A percentile compares a stretch with the other conserved stretches of the same genome.
Evolutionary conservation across 768 basidiomycete genomes (phyloP).

Genomic region (Boletus tylopilopsis): DNA sequence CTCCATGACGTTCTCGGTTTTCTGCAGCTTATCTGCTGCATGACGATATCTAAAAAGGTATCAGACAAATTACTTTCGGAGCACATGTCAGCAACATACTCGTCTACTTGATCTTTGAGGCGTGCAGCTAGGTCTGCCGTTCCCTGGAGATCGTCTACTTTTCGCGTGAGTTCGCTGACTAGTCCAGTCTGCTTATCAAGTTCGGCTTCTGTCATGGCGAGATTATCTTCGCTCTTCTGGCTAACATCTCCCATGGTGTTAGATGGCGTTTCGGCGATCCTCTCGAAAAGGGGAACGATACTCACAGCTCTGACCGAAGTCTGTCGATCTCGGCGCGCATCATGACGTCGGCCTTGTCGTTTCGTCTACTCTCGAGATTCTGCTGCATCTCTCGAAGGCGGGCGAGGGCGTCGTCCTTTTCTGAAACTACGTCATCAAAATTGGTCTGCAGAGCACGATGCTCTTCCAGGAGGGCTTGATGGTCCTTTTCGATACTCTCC

Average conservation of each 20-base stretch:
- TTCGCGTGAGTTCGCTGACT: slow-evolving; percentile 70
- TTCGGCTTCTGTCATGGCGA: slow-evolving; percentile 77
- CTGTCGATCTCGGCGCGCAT: slow-evolving; percentile 80
- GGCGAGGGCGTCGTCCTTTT: slow-evolving; percentile 71
- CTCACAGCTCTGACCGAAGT: slow-evolving; percentile 81
- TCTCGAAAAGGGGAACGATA: slow-evolving; percentile 10
- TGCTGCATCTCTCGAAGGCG: slow-evolving; percentile 58
- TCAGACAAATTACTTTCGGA: background rate
- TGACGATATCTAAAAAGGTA: slow-evolving; percentile 69
- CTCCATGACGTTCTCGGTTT: slow-evolving; percentile 96
- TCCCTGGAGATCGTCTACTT: slow-evolving; percentile 75
- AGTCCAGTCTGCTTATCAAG: slow-evolving; percentile 73
- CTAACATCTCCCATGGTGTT: slow-evolving; percentile 44
- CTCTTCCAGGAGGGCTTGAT: slow-evolving; percentile 71
- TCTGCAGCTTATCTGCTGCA: slow-evolving; percentile 86
- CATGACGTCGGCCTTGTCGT: slow-evolving; percentile 72
- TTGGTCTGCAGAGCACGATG: slow-evolving; percentile 70
- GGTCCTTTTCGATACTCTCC: slow-evolving; percentile 79
- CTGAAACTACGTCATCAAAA: slow-evolving; percentile 71
- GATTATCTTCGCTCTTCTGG: slow-evolving; percentile 91
- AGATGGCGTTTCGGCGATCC: slow-evolving; percentile 10
- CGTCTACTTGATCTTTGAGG: slow-evolving; percentile 92
- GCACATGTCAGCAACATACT: slow-evolving; percentile 42
- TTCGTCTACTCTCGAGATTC: slow-evolving; percentile 56
- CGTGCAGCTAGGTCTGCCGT: slow-evolving; percentile 74